phyloP scores from a whole-genome alignment of 2,329 filamentous ascomycete genomes.

The Aureobasidium sp. region DNA sequence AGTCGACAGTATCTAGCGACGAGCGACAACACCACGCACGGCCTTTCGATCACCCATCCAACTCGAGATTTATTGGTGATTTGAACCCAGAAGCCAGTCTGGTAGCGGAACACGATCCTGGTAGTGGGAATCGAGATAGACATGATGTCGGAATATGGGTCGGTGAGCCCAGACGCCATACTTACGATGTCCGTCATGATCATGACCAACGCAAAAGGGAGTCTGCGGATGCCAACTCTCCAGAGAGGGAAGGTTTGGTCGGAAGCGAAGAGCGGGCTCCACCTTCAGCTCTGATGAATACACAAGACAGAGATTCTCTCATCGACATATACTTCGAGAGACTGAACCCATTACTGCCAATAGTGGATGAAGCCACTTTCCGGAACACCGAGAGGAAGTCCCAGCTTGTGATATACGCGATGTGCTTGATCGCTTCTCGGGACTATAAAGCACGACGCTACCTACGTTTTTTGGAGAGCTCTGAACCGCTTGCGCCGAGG shows the following conservation, averaged over 20 bases:
- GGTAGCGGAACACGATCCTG: slow-evolving; percentile 24
- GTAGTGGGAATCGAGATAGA: slow-evolving; percentile 16
- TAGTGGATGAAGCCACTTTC: slow-evolving; percentile 37
- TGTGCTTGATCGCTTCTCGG: slow-evolving; percentile 41
- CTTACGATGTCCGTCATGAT: slow-evolving; percentile 16
- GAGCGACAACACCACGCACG: background rate
- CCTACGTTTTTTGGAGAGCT: slow-evolving; percentile 27
- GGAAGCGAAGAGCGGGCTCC: slow-evolving; percentile 20
- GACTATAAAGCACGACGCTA: slow-evolving; percentile 34
- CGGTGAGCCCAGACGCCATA: slow-evolving; percentile 11
- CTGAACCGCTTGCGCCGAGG: slow-evolving; percentile 27
- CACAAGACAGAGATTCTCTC: slow-evolving; percentile 28
- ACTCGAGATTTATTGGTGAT: slow-evolving; percentile 35
- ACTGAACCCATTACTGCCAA: slow-evolving; percentile 38
- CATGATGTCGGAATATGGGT: slow-evolving; percentile 29
- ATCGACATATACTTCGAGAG: slow-evolving; percentile 38
- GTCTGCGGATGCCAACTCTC: slow-evolving; percentile 15
- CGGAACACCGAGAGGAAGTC: slow-evolving; percentile 29
- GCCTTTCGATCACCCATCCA: background rate
- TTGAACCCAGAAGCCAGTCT: slow-evolving; percentile 40
- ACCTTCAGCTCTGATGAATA: slow-evolving; percentile 25
- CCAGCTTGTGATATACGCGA: slow-evolving; percentile 34
- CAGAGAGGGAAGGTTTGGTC: slow-evolving; percentile 16
- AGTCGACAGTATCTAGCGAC: background rate
- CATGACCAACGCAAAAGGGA: slow-evolving; percentile 21